A percentile compares a stretch with the other conserved stretches of the same genome.
These are phyloP conservation scores for Flaveria ramosissima DNA, from an alignment of 129 eudicot species.

Conservation along the genomic window DNA sequence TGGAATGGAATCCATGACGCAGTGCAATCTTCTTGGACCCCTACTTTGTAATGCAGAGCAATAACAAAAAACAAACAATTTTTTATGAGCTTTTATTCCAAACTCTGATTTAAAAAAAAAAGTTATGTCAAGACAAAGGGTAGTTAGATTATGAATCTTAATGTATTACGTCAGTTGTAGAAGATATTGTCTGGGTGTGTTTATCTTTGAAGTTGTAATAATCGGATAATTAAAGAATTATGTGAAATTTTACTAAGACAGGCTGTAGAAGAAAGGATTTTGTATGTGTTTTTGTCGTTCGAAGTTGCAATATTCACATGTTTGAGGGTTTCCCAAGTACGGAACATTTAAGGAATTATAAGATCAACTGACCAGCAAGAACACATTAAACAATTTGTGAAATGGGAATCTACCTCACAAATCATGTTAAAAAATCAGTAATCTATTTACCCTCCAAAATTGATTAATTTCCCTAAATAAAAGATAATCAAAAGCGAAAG, in stretches of 20 bases:
- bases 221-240: background rate
- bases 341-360: background rate
- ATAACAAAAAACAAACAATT: background rate
- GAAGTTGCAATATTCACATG: background rate
- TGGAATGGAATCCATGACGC: constrained; percentile 80
- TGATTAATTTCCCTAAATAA: constrained; percentile 6
- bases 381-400: background rate
- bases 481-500: background rate
- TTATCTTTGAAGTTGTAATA: background rate
- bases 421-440: background rate
- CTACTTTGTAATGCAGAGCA: constrained; percentile 32
- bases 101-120: background rate
- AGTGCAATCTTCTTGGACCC: constrained; percentile 95
- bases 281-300: background rate
- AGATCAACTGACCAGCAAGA: background rate
- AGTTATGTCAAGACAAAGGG: background rate
- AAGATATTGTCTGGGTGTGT: background rate
- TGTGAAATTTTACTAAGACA: background rate
- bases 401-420: background rate
- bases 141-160: background rate
- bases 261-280: background rate
- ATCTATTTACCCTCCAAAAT: background rate
- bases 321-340: background rate
- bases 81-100: no score
- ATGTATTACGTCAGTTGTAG: background rate